A percentile compares a stretch with the other conserved stretches of the same genome.
Evolutionary conservation across 257 asterid species (phyloP).

Genomic region (Thymus mandschuricus): DNA sequence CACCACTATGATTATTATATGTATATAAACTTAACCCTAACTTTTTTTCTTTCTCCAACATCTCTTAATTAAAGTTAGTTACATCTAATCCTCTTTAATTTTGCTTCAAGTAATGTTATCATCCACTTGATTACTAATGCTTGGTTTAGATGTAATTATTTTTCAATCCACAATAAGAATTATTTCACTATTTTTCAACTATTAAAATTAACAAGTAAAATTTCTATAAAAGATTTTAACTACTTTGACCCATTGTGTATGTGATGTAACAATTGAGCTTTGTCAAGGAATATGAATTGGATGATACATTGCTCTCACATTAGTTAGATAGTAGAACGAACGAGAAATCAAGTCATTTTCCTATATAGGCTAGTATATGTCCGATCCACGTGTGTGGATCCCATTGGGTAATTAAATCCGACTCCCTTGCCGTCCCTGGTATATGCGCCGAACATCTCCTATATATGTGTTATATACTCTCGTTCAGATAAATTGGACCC

Average conservation of each 20-base stretch:
- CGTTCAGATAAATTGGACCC: too few relatives aligned
- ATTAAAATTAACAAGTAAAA: too few relatives aligned
- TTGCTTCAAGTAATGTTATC: neutral
- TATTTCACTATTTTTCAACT: neutral
- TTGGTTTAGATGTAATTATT: too few relatives aligned
- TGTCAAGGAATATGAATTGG: neutral
- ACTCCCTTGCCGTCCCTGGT: too few relatives aligned
- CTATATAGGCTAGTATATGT: too few relatives aligned
- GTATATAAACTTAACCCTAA: neutral
- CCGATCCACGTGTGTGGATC: slow-evolving; percentile 9
- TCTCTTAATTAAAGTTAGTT: neutral
- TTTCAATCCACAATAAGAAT: neutral
- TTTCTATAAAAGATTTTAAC: too few relatives aligned
- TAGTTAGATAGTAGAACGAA: neutral
- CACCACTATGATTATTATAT: neutral
- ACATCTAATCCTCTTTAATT: slow-evolving; percentile 21
- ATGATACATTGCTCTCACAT: neutral
- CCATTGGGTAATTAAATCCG: neutral
- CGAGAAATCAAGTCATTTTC: neutral
- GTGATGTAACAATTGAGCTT: neutral
- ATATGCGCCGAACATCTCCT: too few relatives aligned
- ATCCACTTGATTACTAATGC: neutral
- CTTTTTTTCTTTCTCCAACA: too few relatives aligned
- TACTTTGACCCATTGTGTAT: too few relatives aligned
- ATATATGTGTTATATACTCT: too few relatives aligned